phyloP scores from a whole-genome alignment of 2,329 filamentous ascomycete species.

The Chaetomium sp. region DNA sequence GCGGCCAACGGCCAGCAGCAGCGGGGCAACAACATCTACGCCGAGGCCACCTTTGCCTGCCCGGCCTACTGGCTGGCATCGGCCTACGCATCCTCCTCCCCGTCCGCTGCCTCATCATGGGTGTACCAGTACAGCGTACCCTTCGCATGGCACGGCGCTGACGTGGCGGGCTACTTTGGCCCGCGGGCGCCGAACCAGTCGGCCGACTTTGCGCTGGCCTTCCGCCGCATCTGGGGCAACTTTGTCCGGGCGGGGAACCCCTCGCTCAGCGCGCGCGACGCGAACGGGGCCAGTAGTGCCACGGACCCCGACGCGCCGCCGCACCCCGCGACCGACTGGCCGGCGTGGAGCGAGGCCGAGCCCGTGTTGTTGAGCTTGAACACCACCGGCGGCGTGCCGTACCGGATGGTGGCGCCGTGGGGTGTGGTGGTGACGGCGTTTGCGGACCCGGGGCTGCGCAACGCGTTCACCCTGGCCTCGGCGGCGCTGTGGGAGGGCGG shows the following conservation, averaged over 20 bases:
- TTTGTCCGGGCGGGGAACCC: constrained; percentile 32
- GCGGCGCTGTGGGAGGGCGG: constrained; percentile 35
- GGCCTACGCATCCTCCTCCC: constrained; percentile 44
- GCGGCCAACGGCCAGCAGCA: constrained; percentile 58
- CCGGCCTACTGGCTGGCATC: constrained; percentile 58
- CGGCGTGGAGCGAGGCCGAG: constrained; percentile 23
- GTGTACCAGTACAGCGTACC: constrained; percentile 55
- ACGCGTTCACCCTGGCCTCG: constrained; percentile 28
- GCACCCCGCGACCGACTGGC: constrained; percentile 31
- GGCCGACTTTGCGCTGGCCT: constrained; percentile 29
- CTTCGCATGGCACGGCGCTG: constrained; percentile 44
- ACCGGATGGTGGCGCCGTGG: constrained; percentile 9
- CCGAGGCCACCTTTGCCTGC: constrained; percentile 58
- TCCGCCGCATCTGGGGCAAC: constrained; percentile 34
- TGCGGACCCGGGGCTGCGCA: constrained; percentile 25
- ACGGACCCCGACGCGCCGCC: constrained; percentile 9
- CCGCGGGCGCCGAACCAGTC: constrained; percentile 34
- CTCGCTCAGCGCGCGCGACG: constrained; percentile 27
- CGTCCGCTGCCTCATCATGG: constrained; percentile 39
- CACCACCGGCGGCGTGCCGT: constrained; percentile 32
- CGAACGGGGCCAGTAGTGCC: constrained; percentile 28
- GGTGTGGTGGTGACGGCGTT: constrained; percentile 29
- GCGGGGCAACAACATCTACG: constrained; percentile 54
- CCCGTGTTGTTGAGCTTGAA: constrained; percentile 34
- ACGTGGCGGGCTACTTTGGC: constrained; percentile 44